These are phyloP conservation scores for Tolypocladium tundrense DNA, from an alignment of 2,329 filamentous ascomycete species.

Conservation along the genomic window DNA sequence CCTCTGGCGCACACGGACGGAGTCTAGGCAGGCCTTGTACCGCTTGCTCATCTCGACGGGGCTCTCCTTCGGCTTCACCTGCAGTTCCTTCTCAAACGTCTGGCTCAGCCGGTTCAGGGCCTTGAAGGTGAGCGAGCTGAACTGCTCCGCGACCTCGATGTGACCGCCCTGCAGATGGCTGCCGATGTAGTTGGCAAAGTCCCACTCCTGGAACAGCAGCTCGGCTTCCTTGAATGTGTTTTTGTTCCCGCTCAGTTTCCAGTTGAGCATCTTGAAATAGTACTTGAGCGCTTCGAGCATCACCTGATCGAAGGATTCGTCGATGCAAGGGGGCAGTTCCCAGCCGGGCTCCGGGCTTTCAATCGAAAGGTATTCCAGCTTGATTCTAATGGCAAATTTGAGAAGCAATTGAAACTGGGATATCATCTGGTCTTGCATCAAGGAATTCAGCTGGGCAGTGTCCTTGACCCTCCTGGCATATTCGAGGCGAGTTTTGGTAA, in stretches of 20 bases:
- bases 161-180: slow-evolving; percentile 86
- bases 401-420: slow-evolving; percentile 89
- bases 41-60: slow-evolving; percentile 88
- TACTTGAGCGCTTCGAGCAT: slow-evolving; percentile 90
- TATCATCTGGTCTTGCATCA: slow-evolving; percentile 98
- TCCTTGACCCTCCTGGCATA: slow-evolving; percentile 96
- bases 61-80: slow-evolving; percentile 73
- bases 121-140: slow-evolving; percentile 87
- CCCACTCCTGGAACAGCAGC: slow-evolving; percentile 95
- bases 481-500: slow-evolving; percentile 81
- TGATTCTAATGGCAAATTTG: slow-evolving; percentile 85
- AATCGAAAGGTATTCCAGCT: slow-evolving; percentile 75
- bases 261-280: slow-evolving; percentile 98
- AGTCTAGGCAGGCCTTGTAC: slow-evolving; percentile 92
- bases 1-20: slow-evolving; percentile 87
- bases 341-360: slow-evolving; percentile 83
- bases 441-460: slow-evolving; percentile 77
- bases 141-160: slow-evolving; percentile 95
- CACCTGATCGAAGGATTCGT: slow-evolving; percentile 88
- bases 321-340: slow-evolving; percentile 92
- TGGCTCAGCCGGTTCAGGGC: slow-evolving; percentile 77
- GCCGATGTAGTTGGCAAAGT: slow-evolving; percentile 89
- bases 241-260: slow-evolving; percentile 94
- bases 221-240: slow-evolving; percentile 99
- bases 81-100: slow-evolving; percentile 86